These are phyloP conservation scores for Emergomyces orientalis DNA, from an alignment of 2,329 filamentous ascomycete species.

Conservation along the genomic window DNA sequence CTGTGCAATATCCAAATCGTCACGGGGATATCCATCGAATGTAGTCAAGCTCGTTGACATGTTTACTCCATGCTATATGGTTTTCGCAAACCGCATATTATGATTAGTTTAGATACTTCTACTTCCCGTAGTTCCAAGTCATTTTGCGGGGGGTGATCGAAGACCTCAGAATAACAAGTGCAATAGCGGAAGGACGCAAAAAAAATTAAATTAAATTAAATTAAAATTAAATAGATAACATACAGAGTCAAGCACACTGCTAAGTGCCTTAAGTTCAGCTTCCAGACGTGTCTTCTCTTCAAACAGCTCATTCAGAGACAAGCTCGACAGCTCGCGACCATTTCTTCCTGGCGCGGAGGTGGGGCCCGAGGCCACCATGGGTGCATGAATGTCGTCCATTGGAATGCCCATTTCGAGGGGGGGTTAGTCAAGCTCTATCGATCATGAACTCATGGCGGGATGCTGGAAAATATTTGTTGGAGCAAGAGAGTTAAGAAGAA, in stretches of 20 bases:
- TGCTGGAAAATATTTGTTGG: background rate
- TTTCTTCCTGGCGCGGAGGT: slow-evolving; percentile 48
- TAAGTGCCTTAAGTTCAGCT: slow-evolving; percentile 73
- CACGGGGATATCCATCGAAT: slow-evolving; percentile 80
- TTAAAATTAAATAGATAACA: slow-evolving; percentile 23
- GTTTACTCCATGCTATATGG: slow-evolving; percentile 73
- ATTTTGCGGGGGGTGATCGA: background rate
- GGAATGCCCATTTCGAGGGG: slow-evolving; percentile 41
- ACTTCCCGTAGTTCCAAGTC: background rate
- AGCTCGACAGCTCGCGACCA: slow-evolving; percentile 53
- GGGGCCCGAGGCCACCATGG: slow-evolving; percentile 69
- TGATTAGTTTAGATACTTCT: background rate
- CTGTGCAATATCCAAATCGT: slow-evolving; percentile 90
- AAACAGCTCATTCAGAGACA: slow-evolving; percentile 71
- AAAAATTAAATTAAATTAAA: background rate
- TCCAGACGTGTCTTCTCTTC: slow-evolving; percentile 77
- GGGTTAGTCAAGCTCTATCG: slow-evolving; percentile 10
- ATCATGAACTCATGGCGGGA: slow-evolving; percentile 11
- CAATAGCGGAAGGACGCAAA: background rate
- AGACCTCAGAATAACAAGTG: background rate
- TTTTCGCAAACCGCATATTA: slow-evolving; percentile 2
- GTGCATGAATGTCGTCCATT: slow-evolving; percentile 59
- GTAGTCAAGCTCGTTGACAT: slow-evolving; percentile 87
- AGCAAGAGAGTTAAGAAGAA: background rate
- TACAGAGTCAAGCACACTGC: slow-evolving; percentile 82